Evolutionary conservation across 495 filamentous ascomycete species (phyloP).

Genomic region (Podospora tetraspora): DNA sequence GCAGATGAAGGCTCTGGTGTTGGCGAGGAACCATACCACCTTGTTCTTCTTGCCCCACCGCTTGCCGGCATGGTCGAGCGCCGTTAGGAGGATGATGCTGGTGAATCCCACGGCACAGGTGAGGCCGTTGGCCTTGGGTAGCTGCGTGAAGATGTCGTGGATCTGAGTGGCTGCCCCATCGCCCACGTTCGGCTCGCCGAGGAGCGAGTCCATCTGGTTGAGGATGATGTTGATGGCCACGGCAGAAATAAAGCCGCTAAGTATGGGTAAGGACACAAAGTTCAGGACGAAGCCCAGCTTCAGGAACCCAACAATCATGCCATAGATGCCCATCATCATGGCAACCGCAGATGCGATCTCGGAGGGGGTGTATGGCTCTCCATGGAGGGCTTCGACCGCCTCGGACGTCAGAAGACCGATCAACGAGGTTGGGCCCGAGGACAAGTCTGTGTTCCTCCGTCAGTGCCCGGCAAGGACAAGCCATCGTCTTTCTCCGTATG

Average conservation of each 20-base stretch:
- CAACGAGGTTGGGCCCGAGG: constrained; percentile 49
- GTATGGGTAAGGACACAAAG: constrained; percentile 47
- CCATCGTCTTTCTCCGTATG: neutral
- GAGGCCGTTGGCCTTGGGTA: constrained; percentile 37
- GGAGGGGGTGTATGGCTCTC: constrained; percentile 33
- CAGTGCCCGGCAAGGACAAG: neutral
- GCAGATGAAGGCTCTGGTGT: constrained; percentile 42
- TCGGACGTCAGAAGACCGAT: constrained; percentile 47
- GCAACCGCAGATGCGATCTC: constrained; percentile 47
- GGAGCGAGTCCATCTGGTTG: constrained; percentile 41
- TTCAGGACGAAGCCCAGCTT: constrained; percentile 49
- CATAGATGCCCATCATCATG: constrained; percentile 48
- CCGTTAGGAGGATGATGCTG: constrained; percentile 37
- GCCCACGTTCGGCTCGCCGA: constrained; percentile 39
- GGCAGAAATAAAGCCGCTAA: constrained; percentile 48
- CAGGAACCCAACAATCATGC: constrained; percentile 45
- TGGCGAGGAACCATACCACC: constrained; percentile 39
- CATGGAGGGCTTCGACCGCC: constrained; percentile 37
- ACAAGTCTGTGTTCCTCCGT: constrained; percentile 33
- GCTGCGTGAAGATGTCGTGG: constrained; percentile 37
- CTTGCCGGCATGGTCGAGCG: constrained; percentile 43
- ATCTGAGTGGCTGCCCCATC: constrained; percentile 40
- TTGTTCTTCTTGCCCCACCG: constrained; percentile 43
- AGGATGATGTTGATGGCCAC: constrained; percentile 47
- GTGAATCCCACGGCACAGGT: constrained; percentile 45